Conservation (phyloP, 805 yeast species). For the Yamadazyma nakazawae region DNA sequence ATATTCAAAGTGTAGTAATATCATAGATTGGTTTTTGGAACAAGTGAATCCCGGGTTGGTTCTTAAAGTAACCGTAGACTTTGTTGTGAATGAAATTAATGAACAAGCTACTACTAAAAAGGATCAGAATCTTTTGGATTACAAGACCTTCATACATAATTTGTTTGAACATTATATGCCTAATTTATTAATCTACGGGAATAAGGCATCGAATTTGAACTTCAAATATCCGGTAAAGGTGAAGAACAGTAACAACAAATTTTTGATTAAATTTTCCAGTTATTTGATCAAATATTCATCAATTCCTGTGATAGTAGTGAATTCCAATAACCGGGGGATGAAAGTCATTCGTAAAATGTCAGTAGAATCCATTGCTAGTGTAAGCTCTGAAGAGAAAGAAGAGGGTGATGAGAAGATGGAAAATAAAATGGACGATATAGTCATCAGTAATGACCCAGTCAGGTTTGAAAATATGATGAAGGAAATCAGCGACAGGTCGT, state of each 20-base stretch:
- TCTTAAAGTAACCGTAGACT: slow-evolving; percentile 39
- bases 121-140: slow-evolving; percentile 15
- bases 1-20: slow-evolving; percentile 21
- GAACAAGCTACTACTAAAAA: slow-evolving; percentile 2
- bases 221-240: slow-evolving; percentile 39
- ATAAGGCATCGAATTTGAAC: slow-evolving; percentile 37
- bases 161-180: slow-evolving; percentile 42
- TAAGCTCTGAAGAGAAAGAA: background rate
- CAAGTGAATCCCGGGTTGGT: slow-evolving; percentile 18
- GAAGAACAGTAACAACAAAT: slow-evolving; percentile 23
- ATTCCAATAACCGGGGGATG: background rate
- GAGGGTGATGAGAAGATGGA: background rate
- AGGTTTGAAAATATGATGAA: slow-evolving; percentile 19
- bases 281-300: slow-evolving; percentile 38
- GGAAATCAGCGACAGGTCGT: slow-evolving; percentile 21
- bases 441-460: slow-evolving; percentile 1
- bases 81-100: slow-evolving; percentile 23
- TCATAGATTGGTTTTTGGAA: slow-evolving; percentile 22
- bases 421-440: background rate
- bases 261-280: slow-evolving; percentile 34
- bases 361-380: background rate
- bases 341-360: background rate
- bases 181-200: slow-evolving; percentile 35
- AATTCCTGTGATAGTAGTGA: slow-evolving; percentile 32
- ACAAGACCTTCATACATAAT: slow-evolving; percentile 35